Conservation (phyloP, 2,329 filamentous ascomycete genomes). For the Boeremia lycopersici region DNA sequence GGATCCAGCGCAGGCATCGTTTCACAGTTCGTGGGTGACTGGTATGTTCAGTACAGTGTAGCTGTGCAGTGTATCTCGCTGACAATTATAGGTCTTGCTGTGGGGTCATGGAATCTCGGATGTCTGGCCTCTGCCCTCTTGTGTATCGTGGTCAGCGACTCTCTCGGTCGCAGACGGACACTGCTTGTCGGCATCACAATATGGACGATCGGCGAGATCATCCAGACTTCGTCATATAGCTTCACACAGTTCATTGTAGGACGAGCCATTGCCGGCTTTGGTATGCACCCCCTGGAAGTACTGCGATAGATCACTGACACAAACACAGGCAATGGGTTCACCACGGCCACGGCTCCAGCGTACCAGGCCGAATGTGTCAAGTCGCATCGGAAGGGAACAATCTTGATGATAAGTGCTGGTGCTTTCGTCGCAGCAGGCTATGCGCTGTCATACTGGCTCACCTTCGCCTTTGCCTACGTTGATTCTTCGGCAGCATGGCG, state of each 20-base stretch:
- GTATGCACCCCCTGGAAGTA: slow-evolving; percentile 37
- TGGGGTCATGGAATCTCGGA: slow-evolving; percentile 52
- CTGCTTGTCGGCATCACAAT: slow-evolving; percentile 57
- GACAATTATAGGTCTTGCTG: slow-evolving; percentile 32
- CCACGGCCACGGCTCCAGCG: slow-evolving; percentile 58
- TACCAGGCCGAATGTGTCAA: slow-evolving; percentile 60
- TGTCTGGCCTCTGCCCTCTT: slow-evolving; percentile 64
- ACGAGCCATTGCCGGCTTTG: slow-evolving; percentile 56
- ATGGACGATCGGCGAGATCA: slow-evolving; percentile 57
- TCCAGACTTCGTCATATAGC: slow-evolving; percentile 55
- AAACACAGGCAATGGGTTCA: slow-evolving; percentile 56
- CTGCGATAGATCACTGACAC: background rate
- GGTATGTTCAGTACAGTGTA: slow-evolving; percentile 16
- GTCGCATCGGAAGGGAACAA: slow-evolving; percentile 51
- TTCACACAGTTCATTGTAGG: slow-evolving; percentile 59
- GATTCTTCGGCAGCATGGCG: slow-evolving; percentile 53
- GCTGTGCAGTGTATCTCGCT: background rate
- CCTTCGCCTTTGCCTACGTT: slow-evolving; percentile 57
- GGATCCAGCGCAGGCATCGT: slow-evolving; percentile 17
- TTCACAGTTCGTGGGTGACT: slow-evolving; percentile 33
- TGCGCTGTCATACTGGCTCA: slow-evolving; percentile 59
- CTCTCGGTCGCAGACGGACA: slow-evolving; percentile 56
- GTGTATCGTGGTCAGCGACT: slow-evolving; percentile 57
- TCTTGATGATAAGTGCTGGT: slow-evolving; percentile 57
- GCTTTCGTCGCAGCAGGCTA: slow-evolving; percentile 58